phyloP scores from a whole-genome alignment of 257 asterid genomes.

The Nicotiana obtusifolia region DNA sequence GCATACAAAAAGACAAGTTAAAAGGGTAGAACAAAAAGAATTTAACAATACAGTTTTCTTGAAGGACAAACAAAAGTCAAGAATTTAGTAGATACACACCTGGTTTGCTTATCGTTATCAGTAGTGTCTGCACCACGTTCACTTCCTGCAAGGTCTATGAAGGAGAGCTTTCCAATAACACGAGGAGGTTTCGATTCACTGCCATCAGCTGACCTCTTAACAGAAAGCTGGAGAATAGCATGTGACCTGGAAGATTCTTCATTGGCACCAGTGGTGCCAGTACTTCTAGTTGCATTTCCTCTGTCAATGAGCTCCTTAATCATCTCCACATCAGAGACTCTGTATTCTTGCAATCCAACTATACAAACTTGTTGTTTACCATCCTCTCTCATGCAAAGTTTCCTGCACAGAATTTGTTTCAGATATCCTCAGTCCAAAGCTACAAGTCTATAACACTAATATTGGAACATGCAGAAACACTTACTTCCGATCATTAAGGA shows the following conservation, averaged over 20 bases:
- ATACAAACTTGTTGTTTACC: slow-evolving; percentile 59
- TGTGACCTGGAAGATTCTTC: slow-evolving; percentile 99
- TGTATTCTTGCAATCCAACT: slow-evolving; percentile 47
- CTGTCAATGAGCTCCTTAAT: slow-evolving; percentile 90
- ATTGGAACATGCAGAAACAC: slow-evolving; percentile 13
- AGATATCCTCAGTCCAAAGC: slow-evolving; percentile 7
- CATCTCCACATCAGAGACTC: slow-evolving; percentile 47
- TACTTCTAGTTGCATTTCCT: slow-evolving; percentile 90
- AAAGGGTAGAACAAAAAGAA: background rate
- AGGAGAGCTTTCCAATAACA: slow-evolving; percentile 92
- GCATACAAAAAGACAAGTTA: slow-evolving; percentile 22
- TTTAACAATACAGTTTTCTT: background rate
- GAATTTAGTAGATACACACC: slow-evolving; percentile 31
- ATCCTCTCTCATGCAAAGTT: slow-evolving; percentile 99
- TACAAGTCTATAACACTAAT: background rate
- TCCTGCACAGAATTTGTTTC: slow-evolving; percentile 21
- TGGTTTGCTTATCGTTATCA: slow-evolving; percentile 94
- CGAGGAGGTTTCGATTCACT: slow-evolving; percentile 87
- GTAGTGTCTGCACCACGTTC: slow-evolving; percentile 99
- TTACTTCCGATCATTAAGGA: slow-evolving; percentile 92
- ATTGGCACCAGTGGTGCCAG: slow-evolving; percentile 97
- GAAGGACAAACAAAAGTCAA: background rate
- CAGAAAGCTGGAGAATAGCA: slow-evolving; percentile 93
- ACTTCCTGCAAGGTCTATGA: slow-evolving; percentile 99
- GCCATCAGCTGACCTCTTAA: slow-evolving; percentile 82